phyloP scores from a whole-genome alignment of 2,329 filamentous ascomycete species.

The Cercospora zeina region DNA sequence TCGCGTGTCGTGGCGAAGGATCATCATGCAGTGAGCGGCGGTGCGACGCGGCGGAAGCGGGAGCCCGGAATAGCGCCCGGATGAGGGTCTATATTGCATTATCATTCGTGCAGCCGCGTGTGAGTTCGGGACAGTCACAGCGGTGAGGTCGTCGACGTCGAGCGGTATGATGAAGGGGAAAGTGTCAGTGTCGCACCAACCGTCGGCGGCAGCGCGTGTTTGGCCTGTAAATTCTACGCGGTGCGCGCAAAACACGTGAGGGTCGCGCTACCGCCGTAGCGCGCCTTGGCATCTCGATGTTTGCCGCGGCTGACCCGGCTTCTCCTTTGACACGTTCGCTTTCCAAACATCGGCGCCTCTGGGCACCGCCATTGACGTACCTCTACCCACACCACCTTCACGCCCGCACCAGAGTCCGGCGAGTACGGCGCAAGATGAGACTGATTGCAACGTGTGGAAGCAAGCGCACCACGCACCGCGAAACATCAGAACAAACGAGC shows the following conservation, averaged over 20 bases:
- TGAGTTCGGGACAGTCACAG: background rate
- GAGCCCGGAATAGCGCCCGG: background rate
- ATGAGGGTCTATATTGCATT: background rate
- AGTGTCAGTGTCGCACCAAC: background rate
- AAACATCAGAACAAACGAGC: background rate
- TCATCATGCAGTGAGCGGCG: background rate
- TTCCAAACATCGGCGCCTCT: background rate
- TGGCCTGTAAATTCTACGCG: background rate
- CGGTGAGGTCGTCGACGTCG: background rate
- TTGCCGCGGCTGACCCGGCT: background rate
- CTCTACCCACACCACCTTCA: background rate
- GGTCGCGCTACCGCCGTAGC: background rate
- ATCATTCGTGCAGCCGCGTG: background rate
- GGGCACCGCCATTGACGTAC: background rate
- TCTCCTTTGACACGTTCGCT: background rate
- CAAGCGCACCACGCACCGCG: background rate
- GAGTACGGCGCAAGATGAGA: too few relatives aligned
- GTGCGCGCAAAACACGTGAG: background rate
- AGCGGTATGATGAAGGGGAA: background rate
- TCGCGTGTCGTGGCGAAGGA: background rate
- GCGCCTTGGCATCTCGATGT: background rate
- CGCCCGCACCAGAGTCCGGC: too few relatives aligned
- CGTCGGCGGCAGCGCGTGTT: background rate
- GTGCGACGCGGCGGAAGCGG: conserved; percentile 1
- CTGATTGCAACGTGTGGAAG: too few relatives aligned